Conservation (phyloP, 2,329 filamentous ascomycete species). For the Beauveria australis region DNA sequence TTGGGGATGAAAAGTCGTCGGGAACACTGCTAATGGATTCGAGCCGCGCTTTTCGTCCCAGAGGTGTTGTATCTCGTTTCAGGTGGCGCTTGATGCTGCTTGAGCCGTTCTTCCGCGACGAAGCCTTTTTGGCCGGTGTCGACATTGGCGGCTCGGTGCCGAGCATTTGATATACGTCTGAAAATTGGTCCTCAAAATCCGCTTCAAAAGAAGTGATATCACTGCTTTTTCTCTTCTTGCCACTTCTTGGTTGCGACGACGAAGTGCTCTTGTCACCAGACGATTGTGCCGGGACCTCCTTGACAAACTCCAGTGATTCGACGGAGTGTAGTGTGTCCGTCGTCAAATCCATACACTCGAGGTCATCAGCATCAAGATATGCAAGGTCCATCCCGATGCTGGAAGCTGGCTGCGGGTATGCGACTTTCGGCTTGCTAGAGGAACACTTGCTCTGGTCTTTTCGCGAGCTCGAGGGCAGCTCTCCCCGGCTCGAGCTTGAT, state of each 20-base stretch:
- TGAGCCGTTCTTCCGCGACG: background rate
- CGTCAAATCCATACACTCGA: slow-evolving; percentile 34
- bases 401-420: slow-evolving; percentile 13
- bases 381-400: slow-evolving; percentile 25
- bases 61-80: background rate
- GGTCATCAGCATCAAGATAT: slow-evolving; percentile 26
- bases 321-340: slow-evolving; percentile 26
- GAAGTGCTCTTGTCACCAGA: background rate
- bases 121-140: slow-evolving; percentile 21
- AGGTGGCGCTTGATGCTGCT: slow-evolving; percentile 6
- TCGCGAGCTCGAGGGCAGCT: slow-evolving; percentile 1
- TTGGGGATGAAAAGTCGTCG: slow-evolving; percentile 9
- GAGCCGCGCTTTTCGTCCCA: background rate
- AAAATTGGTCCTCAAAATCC: slow-evolving; percentile 38
- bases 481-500: background rate
- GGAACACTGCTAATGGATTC: background rate
- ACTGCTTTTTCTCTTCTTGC: slow-evolving; percentile 45
- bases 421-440: slow-evolving; percentile 20
- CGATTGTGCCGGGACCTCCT: slow-evolving; percentile 25
- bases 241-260: slow-evolving; percentile 21
- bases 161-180: slow-evolving; percentile 43
- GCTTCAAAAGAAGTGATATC: slow-evolving; percentile 33
- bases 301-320: slow-evolving; percentile 27
- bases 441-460: slow-evolving; percentile 17
- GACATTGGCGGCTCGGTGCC: slow-evolving; percentile 31